Percentiles rank a stretch among this genome's conserved stretches.
Evolutionary conservation across 805 yeast species (phyloP).

Genomic region (Starmerella sirachaensis): DNA sequence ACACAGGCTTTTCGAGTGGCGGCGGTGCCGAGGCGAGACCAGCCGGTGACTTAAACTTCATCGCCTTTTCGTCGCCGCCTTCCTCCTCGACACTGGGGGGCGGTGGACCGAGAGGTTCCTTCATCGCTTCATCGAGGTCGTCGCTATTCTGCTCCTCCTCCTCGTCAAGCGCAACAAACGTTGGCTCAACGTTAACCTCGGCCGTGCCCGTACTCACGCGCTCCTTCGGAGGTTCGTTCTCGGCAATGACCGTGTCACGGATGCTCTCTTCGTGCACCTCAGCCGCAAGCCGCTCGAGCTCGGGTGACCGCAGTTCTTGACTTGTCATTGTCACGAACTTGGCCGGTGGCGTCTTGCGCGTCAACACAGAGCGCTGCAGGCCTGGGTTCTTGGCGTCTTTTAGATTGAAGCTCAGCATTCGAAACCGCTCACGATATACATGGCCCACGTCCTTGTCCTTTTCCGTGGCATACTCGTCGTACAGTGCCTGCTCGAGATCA

Average conservation of each 20-base stretch:
- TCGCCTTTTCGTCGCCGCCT: neutral
- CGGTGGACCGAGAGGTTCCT: slow-evolving; percentile 19
- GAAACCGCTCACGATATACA: slow-evolving; percentile 53
- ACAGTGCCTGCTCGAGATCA: slow-evolving; percentile 42
- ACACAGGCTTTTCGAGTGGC: slow-evolving; percentile 1
- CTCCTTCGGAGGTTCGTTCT: slow-evolving; percentile 33
- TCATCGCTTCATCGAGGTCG: slow-evolving; percentile 9
- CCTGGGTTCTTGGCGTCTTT: slow-evolving; percentile 44
- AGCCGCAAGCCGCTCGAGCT: slow-evolving; percentile 56
- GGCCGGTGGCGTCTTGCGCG: slow-evolving; percentile 41
- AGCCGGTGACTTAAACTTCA: neutral
- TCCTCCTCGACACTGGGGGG: slow-evolving; percentile 1
- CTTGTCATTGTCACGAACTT: slow-evolving; percentile 54
- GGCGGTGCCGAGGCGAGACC: too few relatives aligned
- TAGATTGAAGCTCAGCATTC: slow-evolving; percentile 53
- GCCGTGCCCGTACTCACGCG: slow-evolving; percentile 44
- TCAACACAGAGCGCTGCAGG: slow-evolving; percentile 46
- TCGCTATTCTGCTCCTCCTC: slow-evolving; percentile 27
- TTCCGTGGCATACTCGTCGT: slow-evolving; percentile 29
- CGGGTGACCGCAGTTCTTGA: slow-evolving; percentile 70
- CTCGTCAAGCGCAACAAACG: slow-evolving; percentile 48
- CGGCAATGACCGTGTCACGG: slow-evolving; percentile 53
- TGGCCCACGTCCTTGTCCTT: slow-evolving; percentile 28
- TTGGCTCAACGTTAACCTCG: slow-evolving; percentile 83
- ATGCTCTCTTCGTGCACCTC: slow-evolving; percentile 59